Conservation (phyloP, 352 stramenopile species). For the Pythium pectinolyticum region DNA sequence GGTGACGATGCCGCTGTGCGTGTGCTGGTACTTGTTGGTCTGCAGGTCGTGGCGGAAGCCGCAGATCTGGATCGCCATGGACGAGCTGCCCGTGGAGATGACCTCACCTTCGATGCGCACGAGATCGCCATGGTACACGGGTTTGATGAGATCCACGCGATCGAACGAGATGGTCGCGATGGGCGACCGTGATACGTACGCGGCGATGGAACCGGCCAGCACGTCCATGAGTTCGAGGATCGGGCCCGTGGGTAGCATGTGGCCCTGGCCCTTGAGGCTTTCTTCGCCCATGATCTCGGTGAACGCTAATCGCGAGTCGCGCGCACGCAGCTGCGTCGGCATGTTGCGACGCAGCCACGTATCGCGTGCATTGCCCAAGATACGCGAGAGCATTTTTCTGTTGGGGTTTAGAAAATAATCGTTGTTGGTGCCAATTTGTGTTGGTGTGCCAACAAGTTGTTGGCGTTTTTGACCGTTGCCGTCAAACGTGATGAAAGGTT, state of each 20-base stretch:
- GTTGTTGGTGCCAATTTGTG: constrained; percentile 2
- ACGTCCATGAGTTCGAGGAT: constrained; percentile 42
- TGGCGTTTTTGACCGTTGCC: not conserved
- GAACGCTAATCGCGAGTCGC: constrained; percentile 41
- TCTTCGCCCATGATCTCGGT: constrained; percentile 42
- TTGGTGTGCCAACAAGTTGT: constrained; percentile 6
- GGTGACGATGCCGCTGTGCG: constrained; percentile 34
- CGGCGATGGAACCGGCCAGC: constrained; percentile 31
- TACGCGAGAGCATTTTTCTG: constrained; percentile 9
- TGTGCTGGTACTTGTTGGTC: constrained; percentile 31
- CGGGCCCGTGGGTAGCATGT: constrained; percentile 31
- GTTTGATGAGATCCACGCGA: constrained; percentile 33
- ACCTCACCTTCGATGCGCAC: constrained; percentile 37
- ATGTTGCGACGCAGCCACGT: constrained; percentile 18
- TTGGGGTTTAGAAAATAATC: constrained; percentile 1
- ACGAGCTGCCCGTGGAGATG: constrained; percentile 32
- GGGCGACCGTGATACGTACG: constrained; percentile 20
- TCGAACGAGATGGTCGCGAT: constrained; percentile 40
- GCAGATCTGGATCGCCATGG: constrained; percentile 34
- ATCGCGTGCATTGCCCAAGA: constrained; percentile 20
- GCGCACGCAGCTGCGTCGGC: constrained; percentile 19
- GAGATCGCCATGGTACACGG: constrained; percentile 37
- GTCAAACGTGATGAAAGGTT: not conserved
- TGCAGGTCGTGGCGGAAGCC: constrained; percentile 30
- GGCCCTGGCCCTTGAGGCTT: constrained; percentile 29